Conservation (phyloP, 2,329 filamentous ascomycete genomes). For the Aspergillus felis region DNA sequence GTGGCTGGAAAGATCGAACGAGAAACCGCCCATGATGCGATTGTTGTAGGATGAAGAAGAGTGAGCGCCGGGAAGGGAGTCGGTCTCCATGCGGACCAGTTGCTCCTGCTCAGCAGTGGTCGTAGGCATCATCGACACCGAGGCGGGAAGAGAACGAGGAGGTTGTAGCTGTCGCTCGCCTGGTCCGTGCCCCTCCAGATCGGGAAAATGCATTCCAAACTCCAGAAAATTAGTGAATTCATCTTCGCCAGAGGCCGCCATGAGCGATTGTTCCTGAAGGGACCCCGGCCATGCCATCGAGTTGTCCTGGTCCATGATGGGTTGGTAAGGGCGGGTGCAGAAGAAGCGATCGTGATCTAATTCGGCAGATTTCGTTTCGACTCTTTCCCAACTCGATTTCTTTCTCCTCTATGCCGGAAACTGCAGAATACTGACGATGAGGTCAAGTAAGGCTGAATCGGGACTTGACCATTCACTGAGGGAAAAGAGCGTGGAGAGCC, state of each 20-base stretch:
- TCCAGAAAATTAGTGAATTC: constrained; percentile 49
- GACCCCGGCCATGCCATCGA: constrained; percentile 39
- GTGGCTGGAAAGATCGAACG: constrained; percentile 27
- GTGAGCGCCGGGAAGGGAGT: constrained; percentile 18
- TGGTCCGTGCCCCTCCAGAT: constrained; percentile 38
- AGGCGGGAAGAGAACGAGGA: constrained; percentile 29
- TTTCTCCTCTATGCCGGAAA: neutral
- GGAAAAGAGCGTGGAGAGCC: neutral
- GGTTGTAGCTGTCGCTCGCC: constrained; percentile 31
- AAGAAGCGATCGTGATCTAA: neutral
- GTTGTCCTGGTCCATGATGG: constrained; percentile 37
- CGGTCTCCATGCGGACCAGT: constrained; percentile 25
- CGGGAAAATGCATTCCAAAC: constrained; percentile 45
- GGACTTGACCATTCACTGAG: neutral
- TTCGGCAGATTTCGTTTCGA: neutral
- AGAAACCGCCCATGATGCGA: constrained; percentile 33
- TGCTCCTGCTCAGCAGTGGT: constrained; percentile 27
- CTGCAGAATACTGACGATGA: neutral
- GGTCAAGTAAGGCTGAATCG: neutral
- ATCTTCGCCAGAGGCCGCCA: constrained; percentile 39
- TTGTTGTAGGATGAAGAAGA: constrained; percentile 21
- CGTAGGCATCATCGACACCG: constrained; percentile 32
- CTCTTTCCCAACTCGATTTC: neutral
- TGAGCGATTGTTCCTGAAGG: constrained; percentile 37
- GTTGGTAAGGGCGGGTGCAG: neutral